Evolutionary conservation across 2,329 filamentous ascomycete genomes (phyloP), one percentile per base, ranked within the genome.

Genomic region (Fusarium algeriense): DNA sequence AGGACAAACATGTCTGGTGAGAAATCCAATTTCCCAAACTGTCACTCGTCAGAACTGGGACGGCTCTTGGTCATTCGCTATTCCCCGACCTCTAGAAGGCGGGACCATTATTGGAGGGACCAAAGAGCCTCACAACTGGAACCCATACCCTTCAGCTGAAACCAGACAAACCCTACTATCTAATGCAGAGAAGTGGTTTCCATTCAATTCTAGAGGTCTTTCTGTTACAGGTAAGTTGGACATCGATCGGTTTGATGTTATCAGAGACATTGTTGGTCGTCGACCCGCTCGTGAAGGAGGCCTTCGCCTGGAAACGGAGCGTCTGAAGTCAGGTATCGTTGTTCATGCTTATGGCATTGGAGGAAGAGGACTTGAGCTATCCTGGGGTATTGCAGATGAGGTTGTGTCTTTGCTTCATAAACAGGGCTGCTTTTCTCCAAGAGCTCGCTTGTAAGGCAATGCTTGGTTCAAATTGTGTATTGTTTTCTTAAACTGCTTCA

Each of bases 1-100:
- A 61, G 58, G 58, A 6, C 58, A 61, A 23, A 61, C 58, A 7
- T 58, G 58, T n/a, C 58, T 61, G 20, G 52, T 61, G 8, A 5
- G 41, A 6, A 61, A 58, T 10, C 23, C 40, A 5, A 48, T 61
- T 6, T 14, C 34, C 3, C 46, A 58, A 17, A 61, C 58, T 1
- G 6, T 61, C 3, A 61, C 58, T 15, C 20, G 12, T 10, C 58
- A 58, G 2, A 48, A 58, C 6, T 45, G 34, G 1, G 58, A 61
- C 28, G 58, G 52, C 1, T 38, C 58, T 6, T 61, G 58, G 58
- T 61, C 58, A 1, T 61, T 61, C 28, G 58, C 58, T 34, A 61
- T 61, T 28, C 52, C 58, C 7, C 52, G 58, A 7, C 58, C 58
- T 7, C 13, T 58, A 14, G 49, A 61, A n/a, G 58, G 58, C 5